Evolutionary conservation across 306 rosid genomes (phyloP).

Genomic region (Dryas octopetala): DNA sequence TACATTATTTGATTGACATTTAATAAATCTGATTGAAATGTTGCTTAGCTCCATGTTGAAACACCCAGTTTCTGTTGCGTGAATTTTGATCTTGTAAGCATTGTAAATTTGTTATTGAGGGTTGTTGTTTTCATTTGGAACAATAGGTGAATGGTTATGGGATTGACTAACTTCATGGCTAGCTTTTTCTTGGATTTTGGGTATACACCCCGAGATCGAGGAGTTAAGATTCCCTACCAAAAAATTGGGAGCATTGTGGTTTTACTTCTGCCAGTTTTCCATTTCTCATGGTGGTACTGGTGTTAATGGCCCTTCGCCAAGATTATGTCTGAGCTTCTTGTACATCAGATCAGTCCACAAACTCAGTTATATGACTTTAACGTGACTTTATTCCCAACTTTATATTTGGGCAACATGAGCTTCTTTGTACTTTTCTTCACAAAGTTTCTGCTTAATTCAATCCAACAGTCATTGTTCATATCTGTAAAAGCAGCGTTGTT

Average conservation of each 20-base stretch:
- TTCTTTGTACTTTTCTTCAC: no score
- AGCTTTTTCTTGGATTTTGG: conserved; percentile 79
- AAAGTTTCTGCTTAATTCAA: no score
- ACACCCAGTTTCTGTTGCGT: no score
- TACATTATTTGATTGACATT: no score
- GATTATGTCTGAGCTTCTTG: conserved; percentile 91
- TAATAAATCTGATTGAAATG: no score
- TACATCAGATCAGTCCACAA: conserved; percentile 76
- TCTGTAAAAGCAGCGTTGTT: no score
- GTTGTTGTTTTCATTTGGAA: conserved; percentile 11
- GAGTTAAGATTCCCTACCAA: conserved; percentile 81
- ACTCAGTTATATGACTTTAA: conserved; percentile 56
- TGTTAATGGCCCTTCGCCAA: conserved; percentile 73
- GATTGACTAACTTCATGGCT: conserved; percentile 66
- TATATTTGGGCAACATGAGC: no score
- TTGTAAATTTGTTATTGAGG: background rate
- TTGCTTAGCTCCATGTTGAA: no score
- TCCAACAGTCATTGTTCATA: no score
- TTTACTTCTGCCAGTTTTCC: conserved; percentile 70
- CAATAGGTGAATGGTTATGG: conserved; percentile 83
- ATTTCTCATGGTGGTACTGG: conserved; percentile 44
- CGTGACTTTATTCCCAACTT: no score
- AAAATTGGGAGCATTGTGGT: conserved; percentile 88
- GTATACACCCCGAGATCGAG: conserved; percentile 49
- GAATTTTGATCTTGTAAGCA: background rate